Evolutionary conservation across 306 rosid genomes (phyloP).

Genomic region (Pachyrhizus erosus): DNA sequence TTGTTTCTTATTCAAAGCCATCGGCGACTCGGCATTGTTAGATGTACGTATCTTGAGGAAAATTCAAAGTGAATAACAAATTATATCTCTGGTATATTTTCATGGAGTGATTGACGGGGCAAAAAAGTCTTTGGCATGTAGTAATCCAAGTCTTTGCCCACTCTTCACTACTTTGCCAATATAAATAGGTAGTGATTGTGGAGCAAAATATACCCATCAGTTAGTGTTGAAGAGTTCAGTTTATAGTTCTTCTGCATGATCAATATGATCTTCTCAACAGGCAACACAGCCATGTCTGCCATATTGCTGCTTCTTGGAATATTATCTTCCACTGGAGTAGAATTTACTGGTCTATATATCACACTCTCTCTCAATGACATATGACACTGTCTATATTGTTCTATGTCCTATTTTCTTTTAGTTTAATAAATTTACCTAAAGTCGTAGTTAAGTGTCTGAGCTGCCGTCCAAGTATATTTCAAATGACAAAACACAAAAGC

Average conservation of each 20-base stretch:
- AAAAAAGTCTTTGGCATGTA: slow-evolving; percentile 1
- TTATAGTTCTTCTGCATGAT: neutral
- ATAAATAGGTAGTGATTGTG: slow-evolving; percentile 23
- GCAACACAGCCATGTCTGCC: slow-evolving; percentile 36
- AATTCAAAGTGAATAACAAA: neutral
- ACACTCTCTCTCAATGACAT: neutral
- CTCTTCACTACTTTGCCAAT: neutral
- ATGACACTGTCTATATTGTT: neutral
- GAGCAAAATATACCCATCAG: neutral
- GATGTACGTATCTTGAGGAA: neutral
- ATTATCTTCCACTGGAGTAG: slow-evolving; percentile 2
- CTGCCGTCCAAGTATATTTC: neutral
- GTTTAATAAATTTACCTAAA: neutral
- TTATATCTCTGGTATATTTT: neutral
- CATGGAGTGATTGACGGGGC: slow-evolving; percentile 46
- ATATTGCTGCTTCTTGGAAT: slow-evolving; percentile 38
- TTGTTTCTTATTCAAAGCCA: slow-evolving; percentile 19
- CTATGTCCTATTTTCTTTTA: neutral
- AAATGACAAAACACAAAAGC: neutral
- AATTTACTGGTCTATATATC: slow-evolving; percentile 12
- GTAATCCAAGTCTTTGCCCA: neutral
- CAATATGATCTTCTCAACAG: neutral
- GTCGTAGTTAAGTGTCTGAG: neutral
- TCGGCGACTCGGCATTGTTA: neutral
- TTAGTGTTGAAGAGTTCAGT: neutral